phyloP scores from a whole-genome alignment of 495 filamentous ascomycete species.

The Hyaloscypha bicolor region DNA sequence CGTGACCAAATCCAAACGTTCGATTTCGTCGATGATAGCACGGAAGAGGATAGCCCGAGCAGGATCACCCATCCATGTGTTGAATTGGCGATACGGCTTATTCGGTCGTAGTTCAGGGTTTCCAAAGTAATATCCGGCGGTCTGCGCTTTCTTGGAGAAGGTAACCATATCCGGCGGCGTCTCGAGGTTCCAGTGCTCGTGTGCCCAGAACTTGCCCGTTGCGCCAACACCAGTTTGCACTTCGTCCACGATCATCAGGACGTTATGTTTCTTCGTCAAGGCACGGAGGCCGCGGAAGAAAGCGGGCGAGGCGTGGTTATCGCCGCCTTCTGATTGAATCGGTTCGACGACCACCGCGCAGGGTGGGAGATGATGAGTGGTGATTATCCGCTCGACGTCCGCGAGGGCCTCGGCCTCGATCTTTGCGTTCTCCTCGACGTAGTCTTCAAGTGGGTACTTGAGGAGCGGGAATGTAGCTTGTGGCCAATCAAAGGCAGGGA shows the following conservation, averaged over 20 bases:
- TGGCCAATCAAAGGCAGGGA: constrained; percentile 98
- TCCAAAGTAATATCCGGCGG: constrained; percentile 95
- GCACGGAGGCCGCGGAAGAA: constrained; percentile 92
- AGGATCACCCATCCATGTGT: constrained; percentile 99
- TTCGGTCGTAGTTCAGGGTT: constrained; percentile 88
- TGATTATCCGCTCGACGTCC: constrained; percentile 86
- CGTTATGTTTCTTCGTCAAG: constrained; percentile 80
- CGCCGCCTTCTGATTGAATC: constrained; percentile 96
- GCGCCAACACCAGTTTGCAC: constrained; percentile 97
- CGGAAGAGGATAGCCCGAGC: constrained; percentile 87
- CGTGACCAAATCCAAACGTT: constrained; percentile 75
- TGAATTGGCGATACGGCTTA: constrained; percentile 99
- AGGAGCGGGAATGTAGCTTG: constrained; percentile 88
- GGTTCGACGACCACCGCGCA: constrained; percentile 91
- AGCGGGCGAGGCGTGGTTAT: constrained; percentile 93
- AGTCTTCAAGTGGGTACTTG: constrained; percentile 88
- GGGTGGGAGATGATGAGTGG: constrained; percentile 81
- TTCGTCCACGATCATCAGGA: constrained; percentile 96
- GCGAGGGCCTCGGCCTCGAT: constrained; percentile 86
- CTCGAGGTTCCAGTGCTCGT: constrained; percentile 91
- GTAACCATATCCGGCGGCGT: constrained; percentile 97
- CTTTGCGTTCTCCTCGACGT: constrained; percentile 77
- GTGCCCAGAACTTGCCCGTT: constrained; percentile 98
- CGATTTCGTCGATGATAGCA: constrained; percentile 88
- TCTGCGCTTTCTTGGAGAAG: constrained; percentile 98